Conservation (phyloP, 495 filamentous ascomycete genomes). For the Aspergillus sclerotiicarbonarius region DNA sequence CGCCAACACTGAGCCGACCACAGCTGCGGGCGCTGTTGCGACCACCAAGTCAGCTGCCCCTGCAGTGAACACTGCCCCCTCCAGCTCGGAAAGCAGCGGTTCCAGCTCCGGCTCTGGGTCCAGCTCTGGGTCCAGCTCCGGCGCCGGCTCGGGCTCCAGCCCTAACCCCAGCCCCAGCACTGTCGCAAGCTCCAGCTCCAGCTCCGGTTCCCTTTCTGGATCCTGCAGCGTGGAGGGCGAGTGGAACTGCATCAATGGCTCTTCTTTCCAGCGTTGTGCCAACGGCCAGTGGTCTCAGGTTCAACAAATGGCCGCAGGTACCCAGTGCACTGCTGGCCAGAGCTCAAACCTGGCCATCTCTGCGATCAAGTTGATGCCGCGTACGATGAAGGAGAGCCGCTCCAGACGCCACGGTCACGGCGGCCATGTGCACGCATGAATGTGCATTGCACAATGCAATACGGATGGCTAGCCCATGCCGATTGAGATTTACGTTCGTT, state of each 20-base stretch:
- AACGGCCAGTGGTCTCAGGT: constrained; percentile 56
- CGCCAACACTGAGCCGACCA: constrained; percentile 10
- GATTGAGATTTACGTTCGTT: too few species aligned
- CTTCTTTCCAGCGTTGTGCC: constrained; percentile 60
- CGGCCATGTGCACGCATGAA: constrained; percentile 24
- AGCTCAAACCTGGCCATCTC: constrained; percentile 41
- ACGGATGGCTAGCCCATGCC: too few species aligned
- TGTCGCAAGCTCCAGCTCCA: constrained; percentile 9
- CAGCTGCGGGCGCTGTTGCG: constrained; percentile 11
- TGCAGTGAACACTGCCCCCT: constrained; percentile 2
- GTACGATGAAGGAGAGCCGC: constrained; percentile 32
- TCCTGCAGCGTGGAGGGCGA: constrained; percentile 40
- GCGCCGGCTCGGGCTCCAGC: constrained; percentile 10
- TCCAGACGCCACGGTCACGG: constrained; percentile 28
- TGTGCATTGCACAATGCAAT: background rate
- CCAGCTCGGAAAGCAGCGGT: background rate
- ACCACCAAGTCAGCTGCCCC: constrained; percentile 12
- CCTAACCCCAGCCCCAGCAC: constrained; percentile 6
- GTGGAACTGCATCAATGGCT: constrained; percentile 67
- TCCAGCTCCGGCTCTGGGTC: constrained; percentile 7
- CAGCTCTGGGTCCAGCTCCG: constrained; percentile 10
- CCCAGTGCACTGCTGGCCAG: constrained; percentile 54
- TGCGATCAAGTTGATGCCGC: constrained; percentile 25
- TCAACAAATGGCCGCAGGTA: constrained; percentile 57
- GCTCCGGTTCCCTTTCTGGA: constrained; percentile 30